These are phyloP conservation scores for Apiosordaria backusii DNA, from an alignment of 495 filamentous ascomycete species.

Conservation along the genomic window DNA sequence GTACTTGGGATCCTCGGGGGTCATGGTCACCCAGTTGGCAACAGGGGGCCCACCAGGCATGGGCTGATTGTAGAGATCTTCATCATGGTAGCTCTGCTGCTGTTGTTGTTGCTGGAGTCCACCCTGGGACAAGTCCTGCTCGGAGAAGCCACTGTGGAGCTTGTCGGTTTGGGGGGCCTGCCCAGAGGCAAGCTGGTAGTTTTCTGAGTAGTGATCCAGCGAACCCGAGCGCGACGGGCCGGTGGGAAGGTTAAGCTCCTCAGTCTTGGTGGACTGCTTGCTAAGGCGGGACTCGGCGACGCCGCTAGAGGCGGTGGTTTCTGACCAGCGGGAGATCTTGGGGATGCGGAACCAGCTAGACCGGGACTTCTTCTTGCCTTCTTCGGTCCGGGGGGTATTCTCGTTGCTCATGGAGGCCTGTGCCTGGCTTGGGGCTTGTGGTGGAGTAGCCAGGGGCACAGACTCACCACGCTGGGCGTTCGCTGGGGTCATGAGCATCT, in stretches of 20 bases:
- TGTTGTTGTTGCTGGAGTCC: constrained; percentile 3
- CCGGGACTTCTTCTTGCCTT: constrained; percentile 85
- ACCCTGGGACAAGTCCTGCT: constrained; percentile 38
- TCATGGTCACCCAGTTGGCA: constrained; percentile 36
- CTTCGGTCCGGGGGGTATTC: constrained; percentile 53
- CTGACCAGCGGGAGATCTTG: constrained; percentile 95
- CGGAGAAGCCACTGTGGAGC: constrained; percentile 63
- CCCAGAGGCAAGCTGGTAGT: constrained; percentile 59
- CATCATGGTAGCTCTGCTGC: constrained; percentile 16
- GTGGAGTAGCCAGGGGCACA: constrained; percentile 68
- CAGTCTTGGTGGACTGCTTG: constrained; percentile 44
- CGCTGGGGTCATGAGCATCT: constrained; percentile 45
- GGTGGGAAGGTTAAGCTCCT: constrained; percentile 32
- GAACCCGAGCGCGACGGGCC: constrained; percentile 66
- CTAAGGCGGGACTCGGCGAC: constrained; percentile 50
- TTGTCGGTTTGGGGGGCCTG: constrained; percentile 58
- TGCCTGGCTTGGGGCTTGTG: constrained; percentile 45
- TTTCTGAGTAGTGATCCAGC: constrained; percentile 59
- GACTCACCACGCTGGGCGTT: constrained; percentile 56
- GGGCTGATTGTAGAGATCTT: constrained; percentile 25
- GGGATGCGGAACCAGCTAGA: constrained; percentile 89
- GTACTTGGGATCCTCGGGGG: constrained; percentile 85
- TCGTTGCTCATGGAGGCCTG: constrained; percentile 45
- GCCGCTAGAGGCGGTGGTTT: constrained; percentile 77
- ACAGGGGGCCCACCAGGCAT: constrained; percentile 29